Evolutionary conservation across 257 asterid genomes (phyloP), one percentile per base, ranked within the genome.

Genomic region (Cinchona pubescens): DNA sequence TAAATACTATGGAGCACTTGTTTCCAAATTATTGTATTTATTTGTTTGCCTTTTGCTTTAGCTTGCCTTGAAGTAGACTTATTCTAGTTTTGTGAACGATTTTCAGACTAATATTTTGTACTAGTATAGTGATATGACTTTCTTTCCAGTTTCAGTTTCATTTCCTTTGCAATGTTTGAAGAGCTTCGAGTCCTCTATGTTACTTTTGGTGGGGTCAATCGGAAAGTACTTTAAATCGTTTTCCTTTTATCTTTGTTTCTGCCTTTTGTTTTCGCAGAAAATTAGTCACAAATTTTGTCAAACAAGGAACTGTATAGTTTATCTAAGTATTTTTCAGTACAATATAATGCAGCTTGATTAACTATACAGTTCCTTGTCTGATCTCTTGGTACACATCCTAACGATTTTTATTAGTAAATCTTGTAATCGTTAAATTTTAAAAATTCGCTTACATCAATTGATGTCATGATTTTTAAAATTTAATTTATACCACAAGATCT

Each of bases 1-100:
- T 82, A 82, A 71, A 81, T 88, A 81, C 61, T 64, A 21, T 7
- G 27, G 10, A 15, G 16, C 46, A 3, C 32, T 5, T 40, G 64
- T 40, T 60, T 21, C 43, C 34, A 13, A n/a, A 13, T 23, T 71
- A 4, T 32, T 16, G 43, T 11, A 16, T 2, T 56, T 43, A 48
- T 53, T 45, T 42, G 5, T 75, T 34, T 30, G 15, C 67, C 23
- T 53, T 29, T 67, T 67, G 35, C 34, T 18, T n/a, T 0, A 11
- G 7, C 35, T 67, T 67, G 55, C 23, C n/a, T n/a, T n/a, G 34
- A 15, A 34, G 7, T 34, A 46, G n/a, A 29, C 46, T 34, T 35
- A 7, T 63, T 2, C 15, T 3, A 16, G 43, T 12, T 66, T 0
- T 53, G 51, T 64, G 1, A 27, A 27, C 29, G 21, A 12, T 27